Evolutionary conservation across 2,329 filamentous ascomycete species (phyloP).

Genomic region (Acephala macrosclerotiorum): DNA sequence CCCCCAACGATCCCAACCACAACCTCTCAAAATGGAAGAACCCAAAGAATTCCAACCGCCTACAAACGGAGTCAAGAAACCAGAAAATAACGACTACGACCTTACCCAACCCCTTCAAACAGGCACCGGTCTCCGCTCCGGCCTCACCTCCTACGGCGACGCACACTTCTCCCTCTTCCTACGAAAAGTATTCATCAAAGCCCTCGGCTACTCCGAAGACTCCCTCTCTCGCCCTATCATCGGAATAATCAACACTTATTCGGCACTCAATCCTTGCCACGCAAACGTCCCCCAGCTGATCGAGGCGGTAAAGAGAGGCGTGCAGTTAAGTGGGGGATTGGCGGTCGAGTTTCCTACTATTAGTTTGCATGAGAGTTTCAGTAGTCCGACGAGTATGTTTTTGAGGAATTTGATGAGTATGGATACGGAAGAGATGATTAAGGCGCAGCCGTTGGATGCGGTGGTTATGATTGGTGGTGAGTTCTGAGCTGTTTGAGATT

Average conservation of each 20-base stretch:
- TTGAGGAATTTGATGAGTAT: slow-evolving; percentile 79
- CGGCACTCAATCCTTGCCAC: slow-evolving; percentile 77
- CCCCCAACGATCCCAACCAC: background rate
- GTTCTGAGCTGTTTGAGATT: slow-evolving; percentile 30
- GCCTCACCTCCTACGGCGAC: slow-evolving; percentile 74
- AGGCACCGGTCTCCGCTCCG: slow-evolving; percentile 64
- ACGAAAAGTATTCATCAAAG: slow-evolving; percentile 80
- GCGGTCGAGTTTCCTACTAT: slow-evolving; percentile 79
- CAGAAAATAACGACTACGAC: slow-evolving; percentile 58
- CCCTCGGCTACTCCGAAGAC: slow-evolving; percentile 76
- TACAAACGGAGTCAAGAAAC: background rate
- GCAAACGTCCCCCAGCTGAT: slow-evolving; percentile 75
- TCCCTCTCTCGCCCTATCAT: slow-evolving; percentile 74
- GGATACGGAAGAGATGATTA: slow-evolving; percentile 82
- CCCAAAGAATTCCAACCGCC: background rate
- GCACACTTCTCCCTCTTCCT: slow-evolving; percentile 78
- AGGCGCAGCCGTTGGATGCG: slow-evolving; percentile 73
- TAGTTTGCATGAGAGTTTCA: slow-evolving; percentile 73
- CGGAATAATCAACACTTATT: slow-evolving; percentile 78
- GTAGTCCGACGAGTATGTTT: slow-evolving; percentile 77
- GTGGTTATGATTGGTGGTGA: slow-evolving; percentile 71
- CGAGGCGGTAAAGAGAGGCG: slow-evolving; percentile 72
- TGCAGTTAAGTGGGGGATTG: slow-evolving; percentile 71
- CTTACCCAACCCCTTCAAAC: slow-evolving; percentile 60
- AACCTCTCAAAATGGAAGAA: slow-evolving; percentile 4